A percentile compares a stretch with the other conserved stretches of the same genome.
Conservation (phyloP, 805 yeast species). For the Metschnikowia koreensis region DNA sequence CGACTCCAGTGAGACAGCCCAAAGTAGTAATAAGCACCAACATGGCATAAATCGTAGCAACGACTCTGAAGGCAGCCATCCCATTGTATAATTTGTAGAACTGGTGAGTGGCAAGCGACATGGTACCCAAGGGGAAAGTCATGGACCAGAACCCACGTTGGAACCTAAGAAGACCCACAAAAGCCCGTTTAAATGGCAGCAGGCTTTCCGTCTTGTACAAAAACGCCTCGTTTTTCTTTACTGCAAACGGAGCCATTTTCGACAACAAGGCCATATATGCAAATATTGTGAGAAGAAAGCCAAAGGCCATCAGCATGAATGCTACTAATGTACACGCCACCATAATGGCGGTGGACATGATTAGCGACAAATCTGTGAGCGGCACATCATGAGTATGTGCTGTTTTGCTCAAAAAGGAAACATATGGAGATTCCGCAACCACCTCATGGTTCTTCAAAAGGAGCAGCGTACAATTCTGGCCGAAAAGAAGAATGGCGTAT, state of each 20-base stretch:
- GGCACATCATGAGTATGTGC: constrained; percentile 6
- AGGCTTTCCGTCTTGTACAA: constrained; percentile 18
- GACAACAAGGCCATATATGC: constrained; percentile 41
- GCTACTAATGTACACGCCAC: constrained; percentile 34
- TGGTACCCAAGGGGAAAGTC: constrained; percentile 83
- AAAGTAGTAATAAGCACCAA: constrained; percentile 45
- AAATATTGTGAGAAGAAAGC: constrained; percentile 47
- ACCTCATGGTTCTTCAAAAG: constrained; percentile 14
- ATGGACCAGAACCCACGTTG: constrained; percentile 61
- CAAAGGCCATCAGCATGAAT: constrained; percentile 48
- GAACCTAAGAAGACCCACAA: constrained; percentile 23
- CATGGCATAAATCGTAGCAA: constrained; percentile 61
- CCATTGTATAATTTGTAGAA: constrained; percentile 37
- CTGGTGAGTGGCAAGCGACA: constrained; percentile 59
- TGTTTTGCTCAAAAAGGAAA: constrained; percentile 10
- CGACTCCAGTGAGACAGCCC: constrained; percentile 33
- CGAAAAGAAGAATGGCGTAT: constrained; percentile 59
- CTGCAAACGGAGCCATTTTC: constrained; percentile 39
- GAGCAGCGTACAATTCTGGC: constrained; percentile 38
- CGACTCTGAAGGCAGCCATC: constrained; percentile 56
- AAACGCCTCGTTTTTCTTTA: constrained; percentile 23
- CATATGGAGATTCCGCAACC: constrained; percentile 10
- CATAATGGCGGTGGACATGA: constrained; percentile 14
- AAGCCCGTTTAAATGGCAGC: constrained; percentile 7
- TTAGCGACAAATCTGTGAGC: constrained; percentile 2